Conservation (phyloP, 1,284 basidiomycete species). For the Moesziomyces globuligerus region DNA sequence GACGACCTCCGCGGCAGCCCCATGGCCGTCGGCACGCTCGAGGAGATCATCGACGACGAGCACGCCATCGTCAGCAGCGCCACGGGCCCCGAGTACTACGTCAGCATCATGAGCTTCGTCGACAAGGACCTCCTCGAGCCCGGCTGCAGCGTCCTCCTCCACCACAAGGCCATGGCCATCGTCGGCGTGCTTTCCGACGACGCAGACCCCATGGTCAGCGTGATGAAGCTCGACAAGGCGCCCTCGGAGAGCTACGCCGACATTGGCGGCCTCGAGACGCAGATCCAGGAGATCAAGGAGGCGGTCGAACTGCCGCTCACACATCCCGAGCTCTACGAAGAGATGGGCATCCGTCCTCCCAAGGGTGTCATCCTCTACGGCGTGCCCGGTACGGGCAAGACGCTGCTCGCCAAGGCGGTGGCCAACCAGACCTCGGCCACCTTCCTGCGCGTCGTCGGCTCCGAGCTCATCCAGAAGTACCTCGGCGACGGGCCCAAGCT, state of each 20-base stretch:
- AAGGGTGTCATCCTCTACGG: conserved; percentile 99
- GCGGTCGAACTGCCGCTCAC: conserved; percentile 97
- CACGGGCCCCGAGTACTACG: conserved; percentile 96
- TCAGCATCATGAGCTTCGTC: conserved; percentile 97
- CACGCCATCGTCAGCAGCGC: conserved; percentile 97
- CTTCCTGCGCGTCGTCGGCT: conserved; percentile 96
- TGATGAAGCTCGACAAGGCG: conserved; percentile 96
- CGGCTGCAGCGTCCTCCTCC: conserved; percentile 91
- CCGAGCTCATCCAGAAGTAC: conserved; percentile 98
- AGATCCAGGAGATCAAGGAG: conserved; percentile 99
- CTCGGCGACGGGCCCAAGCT: conserved; percentile 82
- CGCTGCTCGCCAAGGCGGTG: conserved; percentile 95
- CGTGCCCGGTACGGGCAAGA: conserved; percentile 98
- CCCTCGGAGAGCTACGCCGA: conserved; percentile 99
- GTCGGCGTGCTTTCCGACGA: conserved; percentile 97
- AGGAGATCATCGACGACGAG: conserved; percentile 99
- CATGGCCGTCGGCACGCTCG: conserved; percentile 95
- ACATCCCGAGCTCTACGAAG: conserved; percentile 97
- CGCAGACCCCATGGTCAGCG: conserved; percentile 95
- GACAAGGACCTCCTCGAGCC: conserved; percentile 99
- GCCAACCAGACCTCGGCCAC: conserved; percentile 99
- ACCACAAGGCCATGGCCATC: conserved; percentile 95
- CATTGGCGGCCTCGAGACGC: conserved; percentile 93
- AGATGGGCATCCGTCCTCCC: conserved; percentile 99
- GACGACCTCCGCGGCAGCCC: conserved; percentile 95